A percentile compares a stretch with the other conserved stretches of the same genome.
These are phyloP conservation scores for Syzygium syzygioides DNA, from an alignment of 441 rosid species.

Conservation along the genomic window DNA sequence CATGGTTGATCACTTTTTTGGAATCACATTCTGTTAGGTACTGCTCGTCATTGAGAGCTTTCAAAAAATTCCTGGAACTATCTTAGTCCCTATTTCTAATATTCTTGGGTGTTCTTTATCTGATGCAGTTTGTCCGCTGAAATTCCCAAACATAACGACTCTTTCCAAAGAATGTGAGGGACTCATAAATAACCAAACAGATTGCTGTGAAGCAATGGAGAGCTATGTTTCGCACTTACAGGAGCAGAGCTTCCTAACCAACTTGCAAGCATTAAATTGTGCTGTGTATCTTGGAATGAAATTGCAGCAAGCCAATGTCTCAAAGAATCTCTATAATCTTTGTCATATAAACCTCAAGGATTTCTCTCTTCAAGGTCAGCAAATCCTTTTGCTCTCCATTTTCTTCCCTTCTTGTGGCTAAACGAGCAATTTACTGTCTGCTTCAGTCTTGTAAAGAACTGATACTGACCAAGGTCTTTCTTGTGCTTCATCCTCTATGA, in stretches of 20 bases:
- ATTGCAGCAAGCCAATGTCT: constrained; percentile 29
- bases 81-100: background rate
- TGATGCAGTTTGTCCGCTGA: constrained; percentile 26
- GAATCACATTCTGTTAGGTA: background rate
- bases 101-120: background rate
- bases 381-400: background rate
- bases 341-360: constrained; percentile 33
- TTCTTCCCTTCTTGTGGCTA: background rate
- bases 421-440: background rate
- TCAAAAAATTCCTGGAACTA: background rate
- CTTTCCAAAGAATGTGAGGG: constrained; percentile 13
- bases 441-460: background rate
- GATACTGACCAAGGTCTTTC: constrained; percentile 6
- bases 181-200: constrained; percentile 6
- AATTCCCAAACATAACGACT: constrained; percentile 9
- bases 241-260: constrained; percentile 30
- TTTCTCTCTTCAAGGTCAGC: constrained; percentile 36
- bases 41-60: background rate
- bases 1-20: background rate
- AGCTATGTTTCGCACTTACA: constrained; percentile 26
- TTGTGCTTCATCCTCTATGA: background rate
- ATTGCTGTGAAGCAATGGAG: constrained; percentile 30
- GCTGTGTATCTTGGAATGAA: constrained; percentile 28
- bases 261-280: constrained; percentile 32
- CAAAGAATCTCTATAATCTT: constrained; percentile 22